phyloP scores from a whole-genome alignment of 306 rosid genomes.

The Dryas drummondii region DNA sequence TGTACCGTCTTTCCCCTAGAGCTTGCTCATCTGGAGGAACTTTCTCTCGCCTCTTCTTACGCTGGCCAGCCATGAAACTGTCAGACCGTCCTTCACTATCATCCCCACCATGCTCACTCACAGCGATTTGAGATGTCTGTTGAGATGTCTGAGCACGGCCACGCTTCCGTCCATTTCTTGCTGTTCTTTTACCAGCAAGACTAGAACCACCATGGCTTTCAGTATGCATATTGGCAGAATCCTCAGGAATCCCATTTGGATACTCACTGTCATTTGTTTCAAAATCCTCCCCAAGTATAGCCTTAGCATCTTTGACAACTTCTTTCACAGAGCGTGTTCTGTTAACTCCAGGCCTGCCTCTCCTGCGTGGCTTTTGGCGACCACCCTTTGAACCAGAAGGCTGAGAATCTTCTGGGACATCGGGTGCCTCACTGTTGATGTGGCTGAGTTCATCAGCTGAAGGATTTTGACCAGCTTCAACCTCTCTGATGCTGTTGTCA shows the following conservation, averaged over 20 bases:
- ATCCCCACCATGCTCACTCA: slow-evolving; percentile 53
- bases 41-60: slow-evolving; percentile 61
- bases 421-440: slow-evolving; percentile 52
- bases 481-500: slow-evolving; percentile 55
- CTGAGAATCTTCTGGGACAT: slow-evolving; percentile 49
- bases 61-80: slow-evolving; percentile 51
- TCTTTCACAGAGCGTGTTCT: slow-evolving; percentile 61
- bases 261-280: slow-evolving; percentile 47
- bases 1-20: slow-evolving; percentile 67
- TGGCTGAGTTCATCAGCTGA: slow-evolving; percentile 66
- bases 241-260: slow-evolving; percentile 72
- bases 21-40: slow-evolving; percentile 46
- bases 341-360: slow-evolving; percentile 48
- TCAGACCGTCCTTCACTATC: slow-evolving; percentile 72
- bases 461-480: slow-evolving; percentile 52
- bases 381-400: slow-evolving; percentile 49
- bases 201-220: slow-evolving; percentile 50
- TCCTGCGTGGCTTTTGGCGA: slow-evolving; percentile 41
- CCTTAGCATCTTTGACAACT: slow-evolving; percentile 72
- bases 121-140: slow-evolving; percentile 59
- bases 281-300: slow-evolving; percentile 59
- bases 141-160: slow-evolving; percentile 64
- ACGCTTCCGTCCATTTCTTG: slow-evolving; percentile 54
- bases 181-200: slow-evolving; percentile 37
- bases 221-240: slow-evolving; percentile 50